Percentiles rank a stretch among this genome's conserved stretches.
Evolutionary conservation across 2,329 filamentous ascomycete genomes (phyloP).

Genomic region (Trichoderma sp.): DNA sequence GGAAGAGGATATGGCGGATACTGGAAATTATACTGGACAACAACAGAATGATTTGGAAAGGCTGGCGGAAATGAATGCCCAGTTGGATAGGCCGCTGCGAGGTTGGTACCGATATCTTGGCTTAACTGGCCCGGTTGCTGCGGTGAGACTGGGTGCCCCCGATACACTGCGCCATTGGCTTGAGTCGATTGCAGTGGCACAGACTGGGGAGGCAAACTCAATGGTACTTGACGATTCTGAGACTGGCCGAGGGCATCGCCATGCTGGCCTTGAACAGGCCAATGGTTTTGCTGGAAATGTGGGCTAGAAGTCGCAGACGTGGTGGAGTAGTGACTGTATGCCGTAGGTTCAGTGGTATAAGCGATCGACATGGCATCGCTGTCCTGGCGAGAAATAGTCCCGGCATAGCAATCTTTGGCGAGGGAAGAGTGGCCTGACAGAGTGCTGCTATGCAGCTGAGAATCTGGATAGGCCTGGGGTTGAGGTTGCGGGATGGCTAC

Average conservation of each 20-base stretch:
- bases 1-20: not conserved
- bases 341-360: not conserved
- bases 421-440: not conserved
- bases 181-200: not conserved
- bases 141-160: not conserved
- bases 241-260: not conserved
- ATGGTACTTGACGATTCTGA: not conserved
- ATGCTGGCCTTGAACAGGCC: not conserved
- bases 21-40: not conserved
- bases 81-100: not conserved
- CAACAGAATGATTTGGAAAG: not conserved
- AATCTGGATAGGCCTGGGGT: constrained; percentile 13
- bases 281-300: constrained; percentile 16
- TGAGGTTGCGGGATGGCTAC: constrained; percentile 1
- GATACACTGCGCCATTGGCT: not conserved
- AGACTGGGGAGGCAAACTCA: not conserved
- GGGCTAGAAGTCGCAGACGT: not conserved
- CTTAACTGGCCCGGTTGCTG: not conserved
- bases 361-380: constrained; percentile 19
- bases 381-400: constrained; percentile 2
- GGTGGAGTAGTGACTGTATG: not conserved
- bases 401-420: not conserved
- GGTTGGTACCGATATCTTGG: not conserved
- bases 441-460: constrained; percentile 13
- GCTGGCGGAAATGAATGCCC: not conserved